These are phyloP conservation scores for Phytophthora brassicae DNA, from an alignment of 352 stramenopile species.

Conservation along the genomic window DNA sequence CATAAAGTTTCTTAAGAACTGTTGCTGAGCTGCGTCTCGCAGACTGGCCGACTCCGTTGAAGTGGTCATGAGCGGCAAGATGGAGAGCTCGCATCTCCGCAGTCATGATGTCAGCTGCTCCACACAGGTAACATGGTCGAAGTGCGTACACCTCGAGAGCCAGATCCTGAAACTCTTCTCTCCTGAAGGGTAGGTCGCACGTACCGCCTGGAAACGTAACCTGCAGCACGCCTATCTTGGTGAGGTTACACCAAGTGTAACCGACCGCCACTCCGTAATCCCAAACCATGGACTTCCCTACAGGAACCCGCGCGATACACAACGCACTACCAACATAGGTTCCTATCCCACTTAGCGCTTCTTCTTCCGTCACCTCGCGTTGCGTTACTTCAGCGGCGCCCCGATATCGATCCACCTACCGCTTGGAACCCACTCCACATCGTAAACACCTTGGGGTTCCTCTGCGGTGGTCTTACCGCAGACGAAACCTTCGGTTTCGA, in stretches of 20 bases:
- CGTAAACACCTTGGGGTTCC: neutral
- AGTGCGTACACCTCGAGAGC: constrained; percentile 10
- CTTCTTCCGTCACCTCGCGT: neutral
- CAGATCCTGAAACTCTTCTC: constrained; percentile 6
- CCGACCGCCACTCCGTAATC: constrained; percentile 14
- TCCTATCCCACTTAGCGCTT: constrained; percentile 10
- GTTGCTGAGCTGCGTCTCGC: constrained; percentile 1
- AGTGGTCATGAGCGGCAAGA: neutral
- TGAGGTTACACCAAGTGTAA: neutral
- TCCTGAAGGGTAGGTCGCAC: neutral
- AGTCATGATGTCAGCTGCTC: constrained; percentile 3
- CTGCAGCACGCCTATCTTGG: constrained; percentile 1
- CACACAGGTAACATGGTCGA: neutral
- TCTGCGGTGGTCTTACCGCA: constrained; percentile 2
- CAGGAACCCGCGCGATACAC: constrained; percentile 5
- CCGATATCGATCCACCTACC: neutral
- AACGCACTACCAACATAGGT: constrained; percentile 11
- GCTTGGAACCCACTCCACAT: neutral
- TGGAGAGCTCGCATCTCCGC: constrained; percentile 12
- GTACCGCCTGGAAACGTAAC: constrained; percentile 6
- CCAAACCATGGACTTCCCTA: constrained; percentile 8
- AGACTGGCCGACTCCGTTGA: constrained; percentile 3
- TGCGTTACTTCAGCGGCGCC: neutral
- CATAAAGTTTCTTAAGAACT: neutral
- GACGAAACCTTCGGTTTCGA: neutral